Base-by-base conservation (phyloP, 2,329 filamentous ascomycete genomes). In the Colletotrichum aenigma region DNA sequence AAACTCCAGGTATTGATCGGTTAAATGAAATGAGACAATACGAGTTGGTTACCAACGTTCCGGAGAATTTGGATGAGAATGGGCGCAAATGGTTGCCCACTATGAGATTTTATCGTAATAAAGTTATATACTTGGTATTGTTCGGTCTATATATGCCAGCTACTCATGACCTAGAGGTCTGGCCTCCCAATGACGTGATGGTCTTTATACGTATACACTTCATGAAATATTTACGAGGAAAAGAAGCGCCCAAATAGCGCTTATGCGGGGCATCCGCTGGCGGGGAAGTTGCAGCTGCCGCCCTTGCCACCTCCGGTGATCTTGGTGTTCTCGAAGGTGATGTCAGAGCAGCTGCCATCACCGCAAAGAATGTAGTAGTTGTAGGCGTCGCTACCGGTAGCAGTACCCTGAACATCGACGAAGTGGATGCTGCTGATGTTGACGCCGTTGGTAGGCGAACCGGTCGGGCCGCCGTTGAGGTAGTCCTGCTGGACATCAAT, bases 311-410 rank as follows among this genome's bases (percentile, higher is more conserved):
- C 74, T 28, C 73, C 73, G 7, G 74, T 76, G 24, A 76, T 64
- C 58, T 55, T 69, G 34, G 74, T 76, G 64, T 69, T 60, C 70
- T 66, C 32, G 6, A 76, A 76, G 48, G 74, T 76, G 28, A 76
- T 58, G 43, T 76, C 70, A 7, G 70, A 73, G 34, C 74, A 76
- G 74, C 74, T 76, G 32, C 70, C 74, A 3, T 74, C 48, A 24
- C 74, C 74, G 74, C 74, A 76, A 24, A 76, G 74, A 34, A 76
- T 66, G 64, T 76, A 75, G 73, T 75, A 73, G 70, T 75, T 73
- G 28, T 75, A 75, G 12, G 64, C 74, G 6, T 28, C 8, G 64
- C 18, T 24, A 32, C 26, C 18, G 7, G 38, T 69, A 48, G 62
- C 58, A 26, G 70, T 76, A 18, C 74, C 74, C 9, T 36, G 38